These are phyloP conservation scores for Glebionis coronaria DNA, from an alignment of 129 eudicot genomes.

Conservation along the genomic window DNA sequence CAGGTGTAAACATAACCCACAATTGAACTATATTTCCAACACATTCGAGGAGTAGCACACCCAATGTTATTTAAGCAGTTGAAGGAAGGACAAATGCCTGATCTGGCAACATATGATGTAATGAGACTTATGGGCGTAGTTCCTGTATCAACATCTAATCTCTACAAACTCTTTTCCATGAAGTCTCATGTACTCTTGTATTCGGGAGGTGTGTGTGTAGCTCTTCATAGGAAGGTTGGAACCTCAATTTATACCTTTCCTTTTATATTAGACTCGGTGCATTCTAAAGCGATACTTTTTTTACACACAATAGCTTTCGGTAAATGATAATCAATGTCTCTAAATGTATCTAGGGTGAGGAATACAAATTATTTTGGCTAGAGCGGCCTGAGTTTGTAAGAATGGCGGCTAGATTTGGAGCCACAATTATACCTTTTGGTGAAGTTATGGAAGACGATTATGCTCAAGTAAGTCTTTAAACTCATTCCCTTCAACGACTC, in stretches of 20 bases:
- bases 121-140: conserved; percentile 74
- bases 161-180: conserved; percentile 50
- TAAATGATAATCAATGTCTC: no score
- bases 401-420: conserved; percentile 81
- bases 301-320: no score
- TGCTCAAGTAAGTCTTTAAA: no score
- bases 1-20: no score
- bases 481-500: no score
- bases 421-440: conserved; percentile 71
- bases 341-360: conserved; percentile 3
- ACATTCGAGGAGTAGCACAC: conserved; percentile 70
- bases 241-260: no score
- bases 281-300: no score
- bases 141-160: conserved; percentile 72
- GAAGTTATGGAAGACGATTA: conserved; percentile 67
- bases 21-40: no score
- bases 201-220: conserved; percentile 90
- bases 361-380: background rate
- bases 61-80: conserved; percentile 55
- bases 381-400: conserved; percentile 57
- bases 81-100: conserved; percentile 48
- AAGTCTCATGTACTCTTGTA: conserved; percentile 69
- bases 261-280: no score
- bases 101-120: conserved; percentile 48
- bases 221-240: conserved; percentile 80